Evolutionary conservation across 768 basidiomycete species (phyloP), one percentile per base, ranked within the genome.

Genomic region (Nidula microcarpa): DNA sequence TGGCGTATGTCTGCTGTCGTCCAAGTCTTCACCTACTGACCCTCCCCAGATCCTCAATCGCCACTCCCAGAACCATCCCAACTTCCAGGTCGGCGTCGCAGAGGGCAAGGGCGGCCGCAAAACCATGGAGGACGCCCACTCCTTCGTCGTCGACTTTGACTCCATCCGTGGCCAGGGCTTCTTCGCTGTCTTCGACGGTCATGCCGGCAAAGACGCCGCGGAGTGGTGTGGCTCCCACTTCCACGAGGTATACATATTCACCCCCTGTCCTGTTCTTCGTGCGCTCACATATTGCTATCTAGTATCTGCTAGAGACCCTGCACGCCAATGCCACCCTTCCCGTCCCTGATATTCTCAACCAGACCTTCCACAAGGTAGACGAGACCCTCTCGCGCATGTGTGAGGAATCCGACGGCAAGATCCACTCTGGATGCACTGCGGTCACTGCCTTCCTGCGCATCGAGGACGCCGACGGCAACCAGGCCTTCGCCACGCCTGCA

Each of bases 161-260:
- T 83, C 85, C 35, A 77, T 98, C 16, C 84, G 88, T 43, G 97
- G 97, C 0, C 97, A 99, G 67, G 97, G 95, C 6, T 98, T 97
- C 77, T 98, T 96, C 67, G 96, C 96, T 5, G 85, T 99, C 44
- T 99, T 98, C 62, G 97, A 99, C 62, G 97, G 97, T 2, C 97
- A 99, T 67, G 97, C 97, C 1, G 97, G 97, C 14, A 98, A 96
- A 68, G 92, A 98, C 62, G 95, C 96, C 34, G 97, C 97, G 30
- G 97, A 99, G 68, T 98, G 96, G 95, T 98, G 97, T 69, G 97
- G 97, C 43, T 77, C 81, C 60, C 86, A 98, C 68, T 99, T 99
- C 71, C 94, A 98, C 65, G 86, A 94, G 77, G 94, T 87, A 65
- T 47, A 14, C 23, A 23, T 47, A n/a, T 47, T 30, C 18, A n/a